phyloP scores from a whole-genome alignment of 805 yeast species.

The Saccharomycopsis selenospora region DNA sequence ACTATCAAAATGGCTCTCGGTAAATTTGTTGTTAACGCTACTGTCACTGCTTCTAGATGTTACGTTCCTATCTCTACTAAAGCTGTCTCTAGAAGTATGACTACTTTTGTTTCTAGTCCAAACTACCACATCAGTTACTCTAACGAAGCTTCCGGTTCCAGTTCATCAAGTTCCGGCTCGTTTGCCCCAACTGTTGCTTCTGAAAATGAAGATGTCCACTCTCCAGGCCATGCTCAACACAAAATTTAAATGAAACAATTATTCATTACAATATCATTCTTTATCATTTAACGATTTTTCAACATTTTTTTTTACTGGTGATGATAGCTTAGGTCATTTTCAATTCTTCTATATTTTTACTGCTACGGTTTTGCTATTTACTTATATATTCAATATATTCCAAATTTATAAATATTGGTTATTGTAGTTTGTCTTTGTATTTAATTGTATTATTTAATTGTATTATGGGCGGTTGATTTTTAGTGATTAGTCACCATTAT shows the following conservation, averaged over 20 bases:
- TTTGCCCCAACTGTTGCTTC: slow-evolving; percentile 16
- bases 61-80: slow-evolving; percentile 8
- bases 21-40: slow-evolving; percentile 15
- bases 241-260: slow-evolving; percentile 1
- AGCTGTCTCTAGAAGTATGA: slow-evolving; percentile 4
- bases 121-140: slow-evolving; percentile 2
- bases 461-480: too few relatives aligned
- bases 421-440: too few relatives aligned
- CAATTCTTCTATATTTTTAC: too few relatives aligned
- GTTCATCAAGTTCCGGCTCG: slow-evolving; percentile 1
- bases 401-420: too few relatives aligned
- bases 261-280: too few relatives aligned
- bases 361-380: too few relatives aligned
- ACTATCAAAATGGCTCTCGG: slow-evolving; percentile 7
- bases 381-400: too few relatives aligned
- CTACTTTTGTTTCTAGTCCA: slow-evolving; percentile 12
- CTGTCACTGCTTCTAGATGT: slow-evolving; percentile 14
- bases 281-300: too few relatives aligned
- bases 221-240: slow-evolving; percentile 16
- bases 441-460: too few relatives aligned
- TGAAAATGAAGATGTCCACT: slow-evolving; percentile 10
- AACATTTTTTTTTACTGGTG: too few relatives aligned
- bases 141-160: slow-evolving; percentile 5
- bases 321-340: too few relatives aligned
- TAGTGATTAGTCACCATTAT: too few relatives aligned